phyloP scores from a whole-genome alignment of 805 yeast genomes.

The Wickerhamiella cacticola region DNA sequence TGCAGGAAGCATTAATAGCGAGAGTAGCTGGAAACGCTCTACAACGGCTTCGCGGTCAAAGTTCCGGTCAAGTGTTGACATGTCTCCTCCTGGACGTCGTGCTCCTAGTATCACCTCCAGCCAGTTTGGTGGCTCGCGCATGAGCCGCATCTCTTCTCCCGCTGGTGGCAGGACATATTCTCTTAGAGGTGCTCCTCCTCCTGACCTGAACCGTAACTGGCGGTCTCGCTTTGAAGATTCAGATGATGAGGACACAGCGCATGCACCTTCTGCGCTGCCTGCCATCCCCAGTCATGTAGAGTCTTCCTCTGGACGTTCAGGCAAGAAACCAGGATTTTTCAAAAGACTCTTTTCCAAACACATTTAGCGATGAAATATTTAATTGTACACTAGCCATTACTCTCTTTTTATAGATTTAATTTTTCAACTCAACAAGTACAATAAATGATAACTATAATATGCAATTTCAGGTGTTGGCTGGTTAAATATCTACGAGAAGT shows the following conservation, averaged over 20 bases:
- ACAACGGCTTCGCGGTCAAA: neutral
- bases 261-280: constrained; percentile 8
- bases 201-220: constrained; percentile 9
- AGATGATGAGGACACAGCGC: constrained; percentile 8
- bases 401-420: neutral
- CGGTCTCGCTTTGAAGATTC: constrained; percentile 12
- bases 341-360: constrained; percentile 16
- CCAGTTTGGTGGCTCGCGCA: neutral
- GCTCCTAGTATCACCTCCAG: constrained; percentile 3
- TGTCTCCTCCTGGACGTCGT: neutral
- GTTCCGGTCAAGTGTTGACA: constrained; percentile 3
- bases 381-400: neutral
- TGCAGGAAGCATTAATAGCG: constrained; percentile 15
- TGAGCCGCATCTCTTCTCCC: neutral
- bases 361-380: neutral
- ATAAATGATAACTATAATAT: neutral
- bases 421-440: neutral
- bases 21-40: constrained; percentile 21
- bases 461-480: too few relatives aligned
- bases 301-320: neutral
- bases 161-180: constrained; percentile 10
- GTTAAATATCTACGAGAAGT: constrained; percentile 24
- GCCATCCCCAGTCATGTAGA: neutral
- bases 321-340: constrained; percentile 19
- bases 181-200: constrained; percentile 10